Evolutionary conservation across 352 stramenopile genomes (phyloP), one percentile per base, ranked within the genome.

Genomic region (Globisporangium nunn): DNA sequence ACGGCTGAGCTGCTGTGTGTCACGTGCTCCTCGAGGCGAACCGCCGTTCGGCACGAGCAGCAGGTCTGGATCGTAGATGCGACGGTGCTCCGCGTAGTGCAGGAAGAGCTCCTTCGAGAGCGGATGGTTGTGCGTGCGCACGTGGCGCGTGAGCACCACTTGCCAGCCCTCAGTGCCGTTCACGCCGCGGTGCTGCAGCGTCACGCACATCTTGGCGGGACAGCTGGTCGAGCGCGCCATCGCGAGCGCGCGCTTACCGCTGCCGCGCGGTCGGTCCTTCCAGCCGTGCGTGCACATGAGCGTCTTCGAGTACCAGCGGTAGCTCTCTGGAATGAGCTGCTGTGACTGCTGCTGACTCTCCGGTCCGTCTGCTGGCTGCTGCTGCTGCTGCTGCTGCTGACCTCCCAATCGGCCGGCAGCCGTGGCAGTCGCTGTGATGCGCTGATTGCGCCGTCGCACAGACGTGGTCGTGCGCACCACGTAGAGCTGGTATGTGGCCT

Each of bases 291-390:
- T 91, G 51, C 81, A 91, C 66, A 86, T 85, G 39, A 91, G 69
- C 35, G 81, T 88, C 68, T 91, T 91, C 47, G 81, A 91, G 54
- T 91, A 91, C 81, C 81, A 91, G 49, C 75, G 71, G 58, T 70
- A 84, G 35, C 63, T 69, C 55, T 82, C 69, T 0, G 81, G 81
- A 44, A 91, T 88, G 58, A 88, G 58, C 52, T 66, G 72, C 23
- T 67, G 72, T 18, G 76, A 65, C 17, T 33, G 33, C 15, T 52
- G 47, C 10, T 55, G 15, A 15, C 40, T 23, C 12, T 46, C 40
- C 41, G 41, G 15, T 23, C 4, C 37, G 37, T 17, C 35, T 12
- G 35, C 35, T 15, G 3, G 35, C 35, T 41, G 18, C 43, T 23
- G 18, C n/a, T 15, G 8, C 4, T 10, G n/a, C 5, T 14, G 1